Evolutionary conservation across 2,329 filamentous ascomycete species (phyloP), one percentile per base, ranked within the genome.

Genomic region (Cercospora sojina): DNA sequence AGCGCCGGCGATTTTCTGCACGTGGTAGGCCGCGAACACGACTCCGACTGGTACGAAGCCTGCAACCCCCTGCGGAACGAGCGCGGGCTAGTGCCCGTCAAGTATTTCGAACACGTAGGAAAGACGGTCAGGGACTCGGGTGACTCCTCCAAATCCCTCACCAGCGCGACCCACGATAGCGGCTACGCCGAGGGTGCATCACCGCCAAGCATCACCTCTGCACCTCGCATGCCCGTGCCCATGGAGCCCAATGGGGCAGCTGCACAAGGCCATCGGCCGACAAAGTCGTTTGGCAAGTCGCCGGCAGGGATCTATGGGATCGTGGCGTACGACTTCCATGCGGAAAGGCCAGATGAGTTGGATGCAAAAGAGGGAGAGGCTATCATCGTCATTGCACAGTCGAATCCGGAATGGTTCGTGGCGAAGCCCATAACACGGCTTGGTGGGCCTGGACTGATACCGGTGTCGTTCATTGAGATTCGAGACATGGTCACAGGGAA

Each of bases 341-440:
- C 95, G 0, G 94, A 98, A 80, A 84, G 94, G 65, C 91, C 93
- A n/a, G 95, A 99, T 78, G 95, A 99, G 80, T 81, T 99, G 66
- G 93, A 97, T 72, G 95, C 95, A 58, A 96, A 96, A 79, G 91
- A 92, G 56, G 94, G 93, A 65, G 95, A 99, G 80, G 92, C 93
- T 62, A 97, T 99, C 76, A 97, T 99, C 71, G 93, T 99, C 63
- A 98, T 98, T 77, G 95, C 95, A 53, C 95, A 98, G 79, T 98
- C 94, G 6, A 98, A 98, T 75, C 92, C 94, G 5, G 95, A 99
- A 80, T 99, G 95, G 95, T 98, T 98, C 76, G 94, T 99, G 68
- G 95, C 95, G 59, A 99, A 99, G 80, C 95, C 95, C n/a, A 99
- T 99, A 77, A 94, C 93, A 69, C 87, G 95, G 71, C 84, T 99